phyloP scores from a whole-genome alignment of 2,329 filamentous ascomycete genomes.

The Sporothrix schenckii region DNA sequence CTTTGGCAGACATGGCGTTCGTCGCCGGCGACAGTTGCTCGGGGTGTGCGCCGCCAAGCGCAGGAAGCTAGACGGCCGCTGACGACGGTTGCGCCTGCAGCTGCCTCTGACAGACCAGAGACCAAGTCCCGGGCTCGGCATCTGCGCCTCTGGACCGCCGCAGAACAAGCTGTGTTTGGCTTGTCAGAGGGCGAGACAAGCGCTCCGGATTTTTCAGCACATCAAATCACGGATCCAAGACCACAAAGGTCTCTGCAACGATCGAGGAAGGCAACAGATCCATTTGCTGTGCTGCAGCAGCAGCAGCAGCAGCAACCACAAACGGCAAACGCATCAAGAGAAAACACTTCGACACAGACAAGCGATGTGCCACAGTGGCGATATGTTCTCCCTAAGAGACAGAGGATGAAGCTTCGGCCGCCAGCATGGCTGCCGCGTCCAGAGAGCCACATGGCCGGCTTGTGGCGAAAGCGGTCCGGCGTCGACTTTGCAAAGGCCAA shows the following conservation, averaged over 20 bases:
- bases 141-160: neutral
- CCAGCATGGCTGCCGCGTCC: conserved; percentile 2
- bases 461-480: neutral
- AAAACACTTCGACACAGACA: no score
- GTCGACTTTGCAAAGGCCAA: conserved; percentile 2
- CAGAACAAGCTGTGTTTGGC: conserved; percentile 3
- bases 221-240: neutral
- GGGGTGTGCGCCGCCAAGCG: neutral
- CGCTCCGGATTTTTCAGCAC: neutral
- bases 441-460: neutral
- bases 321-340: neutral
- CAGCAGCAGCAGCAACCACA: neutral
- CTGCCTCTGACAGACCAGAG: neutral
- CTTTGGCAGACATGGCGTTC: conserved; percentile 22
- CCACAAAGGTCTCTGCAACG: neutral
- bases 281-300: neutral
- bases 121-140: neutral
- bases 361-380: neutral
- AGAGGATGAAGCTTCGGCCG: neutral
- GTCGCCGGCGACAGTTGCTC: neutral
- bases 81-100: neutral
- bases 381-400: conserved; percentile 9
- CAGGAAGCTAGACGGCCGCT: neutral
- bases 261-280: neutral
- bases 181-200: neutral